Base-by-base conservation (phyloP, 1,284 basidiomycete genomes). In the Sparassis latifolia region DNA sequence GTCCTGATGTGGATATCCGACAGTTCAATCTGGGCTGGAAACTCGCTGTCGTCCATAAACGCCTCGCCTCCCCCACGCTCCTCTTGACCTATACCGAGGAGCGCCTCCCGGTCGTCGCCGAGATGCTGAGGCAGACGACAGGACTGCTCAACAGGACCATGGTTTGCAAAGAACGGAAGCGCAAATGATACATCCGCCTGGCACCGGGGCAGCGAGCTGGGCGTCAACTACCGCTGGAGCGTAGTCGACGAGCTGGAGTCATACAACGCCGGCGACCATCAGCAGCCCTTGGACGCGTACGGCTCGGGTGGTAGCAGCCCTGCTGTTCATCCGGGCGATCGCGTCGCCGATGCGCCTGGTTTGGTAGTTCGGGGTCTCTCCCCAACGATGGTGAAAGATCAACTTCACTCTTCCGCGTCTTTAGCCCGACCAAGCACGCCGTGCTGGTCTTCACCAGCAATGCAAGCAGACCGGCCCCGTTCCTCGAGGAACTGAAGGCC, bases 221-320 rank as follows among this genome's bases (percentile, higher is more conserved):
- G 73, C 1, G 66, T 77, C 33, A 76, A 76, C 58, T 77, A 72
- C 51, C 66, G 74, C 5, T 70, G 70, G 66, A 76, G 74, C 53
- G 65, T 76, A 20, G 39, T 74, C 9, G 73, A 76, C 46, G 71
- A 74, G 47, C 49, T 45, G 10, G 28, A 39, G 9, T 30, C 3
- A 4, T n/a, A 10, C 31, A 56, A 57, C 6, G 20, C 33, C 1
- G 44, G 49, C n/a, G 64, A 62, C 20, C 20, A 20, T 40, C 52
- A 47, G 12, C 55, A 56, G 6, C 55, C 61, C 7, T 56, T 52
- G 28, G 52, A 59, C 47, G 45, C 61, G 28, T 58, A 62, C 37
- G 47, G 56, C 4, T 44, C 33, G 30, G 48, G 39, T 3, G 52
- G 44, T 1, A 59, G 58, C 1, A 39, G 47, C 30, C 53, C n/a